Percentiles rank a stretch among this genome's conserved stretches.
Evolutionary conservation across 495 filamentous ascomycete species (phyloP).

Genomic region (Achaetomiella virescens): DNA sequence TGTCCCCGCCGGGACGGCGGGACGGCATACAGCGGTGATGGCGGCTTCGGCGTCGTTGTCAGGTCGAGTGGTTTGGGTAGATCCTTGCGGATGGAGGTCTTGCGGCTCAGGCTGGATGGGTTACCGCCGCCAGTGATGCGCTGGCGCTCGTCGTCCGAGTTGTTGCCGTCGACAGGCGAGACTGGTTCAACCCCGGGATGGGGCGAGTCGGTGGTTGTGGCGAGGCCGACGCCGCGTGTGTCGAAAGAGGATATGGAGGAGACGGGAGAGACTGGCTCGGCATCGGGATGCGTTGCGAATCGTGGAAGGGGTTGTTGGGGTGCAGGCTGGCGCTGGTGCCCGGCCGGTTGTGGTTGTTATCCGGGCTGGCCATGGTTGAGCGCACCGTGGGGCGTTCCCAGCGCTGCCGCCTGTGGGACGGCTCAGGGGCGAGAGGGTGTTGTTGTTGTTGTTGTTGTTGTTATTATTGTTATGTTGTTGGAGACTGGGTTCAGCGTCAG

Average conservation of each 20-base stretch:
- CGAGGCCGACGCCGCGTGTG: slow-evolving; percentile 24
- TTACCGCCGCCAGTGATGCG: not conserved
- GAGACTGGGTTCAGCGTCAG: slow-evolving; percentile 37
- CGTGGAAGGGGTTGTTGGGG: slow-evolving; percentile 47
- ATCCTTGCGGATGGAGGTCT: slow-evolving; percentile 42
- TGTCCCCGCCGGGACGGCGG: slow-evolving; percentile 53
- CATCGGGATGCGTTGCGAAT: slow-evolving; percentile 33
- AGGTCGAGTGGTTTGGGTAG: slow-evolving; percentile 44
- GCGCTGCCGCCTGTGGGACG: slow-evolving; percentile 30
- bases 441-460: slow-evolving; percentile 15
- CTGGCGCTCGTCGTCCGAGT: slow-evolving; percentile 28
- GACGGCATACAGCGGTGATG: slow-evolving; percentile 20
- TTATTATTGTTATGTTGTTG: not conserved
- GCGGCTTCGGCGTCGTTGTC: slow-evolving; percentile 36
- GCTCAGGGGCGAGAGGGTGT: slow-evolving; percentile 16
- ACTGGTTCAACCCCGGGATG: slow-evolving; percentile 22
- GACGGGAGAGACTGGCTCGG: slow-evolving; percentile 26
- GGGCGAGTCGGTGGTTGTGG: slow-evolving; percentile 26
- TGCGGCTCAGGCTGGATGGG: slow-evolving; percentile 36
- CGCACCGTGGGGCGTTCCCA: slow-evolving; percentile 35
- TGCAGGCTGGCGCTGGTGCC: slow-evolving; percentile 41
- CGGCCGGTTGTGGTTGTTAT: slow-evolving; percentile 28
- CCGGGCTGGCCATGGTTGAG: slow-evolving; percentile 16
- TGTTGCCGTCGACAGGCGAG: slow-evolving; percentile 23
- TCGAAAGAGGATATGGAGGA: slow-evolving; percentile 38